phyloP scores from a whole-genome alignment of 1,284 basidiomycete species.

The Puccinia hordei region DNA sequence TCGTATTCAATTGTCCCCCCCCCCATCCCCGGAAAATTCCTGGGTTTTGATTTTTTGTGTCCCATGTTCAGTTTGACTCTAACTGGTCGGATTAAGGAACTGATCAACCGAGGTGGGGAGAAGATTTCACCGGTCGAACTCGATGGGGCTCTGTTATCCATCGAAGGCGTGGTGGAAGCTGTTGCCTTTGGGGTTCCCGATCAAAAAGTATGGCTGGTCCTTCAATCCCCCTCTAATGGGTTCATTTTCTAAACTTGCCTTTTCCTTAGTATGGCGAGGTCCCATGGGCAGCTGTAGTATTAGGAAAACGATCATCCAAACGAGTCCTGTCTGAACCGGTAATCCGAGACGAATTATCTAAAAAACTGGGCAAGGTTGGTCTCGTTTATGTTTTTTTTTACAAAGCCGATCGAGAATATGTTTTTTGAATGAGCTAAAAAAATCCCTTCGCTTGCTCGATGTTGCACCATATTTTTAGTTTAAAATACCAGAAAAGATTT shows the following conservation, averaged over 20 bases:
- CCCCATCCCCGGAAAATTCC: slow-evolving; percentile 62
- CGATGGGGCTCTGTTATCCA: slow-evolving; percentile 62
- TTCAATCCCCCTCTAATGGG: slow-evolving; percentile 6
- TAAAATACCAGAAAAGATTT: slow-evolving; percentile 60
- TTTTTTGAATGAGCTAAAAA: no score
- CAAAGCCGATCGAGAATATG: not conserved
- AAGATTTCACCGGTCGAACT: slow-evolving; percentile 71
- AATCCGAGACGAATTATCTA: slow-evolving; percentile 56
- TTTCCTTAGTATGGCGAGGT: slow-evolving; percentile 56
- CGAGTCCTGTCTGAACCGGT: slow-evolving; percentile 54
- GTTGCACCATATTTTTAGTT: slow-evolving; percentile 54
- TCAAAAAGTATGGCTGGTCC: slow-evolving; percentile 58
- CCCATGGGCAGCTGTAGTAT: slow-evolving; percentile 59
- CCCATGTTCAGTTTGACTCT: slow-evolving; percentile 38
- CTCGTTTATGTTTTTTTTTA: not conserved
- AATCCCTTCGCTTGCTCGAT: not conserved
- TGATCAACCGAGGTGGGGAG: slow-evolving; percentile 65
- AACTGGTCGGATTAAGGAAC: slow-evolving; percentile 59
- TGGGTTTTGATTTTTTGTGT: slow-evolving; percentile 53
- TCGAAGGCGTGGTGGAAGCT: slow-evolving; percentile 65
- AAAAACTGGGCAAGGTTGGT: slow-evolving; percentile 55
- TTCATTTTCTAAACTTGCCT: slow-evolving; percentile 9
- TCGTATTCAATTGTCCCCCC: not conserved
- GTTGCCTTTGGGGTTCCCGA: slow-evolving; percentile 61
- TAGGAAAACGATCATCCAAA: slow-evolving; percentile 52